Base-by-base conservation (phyloP, 139 green algal genomes). In the Limnomonas spitsbergensis region DNA sequence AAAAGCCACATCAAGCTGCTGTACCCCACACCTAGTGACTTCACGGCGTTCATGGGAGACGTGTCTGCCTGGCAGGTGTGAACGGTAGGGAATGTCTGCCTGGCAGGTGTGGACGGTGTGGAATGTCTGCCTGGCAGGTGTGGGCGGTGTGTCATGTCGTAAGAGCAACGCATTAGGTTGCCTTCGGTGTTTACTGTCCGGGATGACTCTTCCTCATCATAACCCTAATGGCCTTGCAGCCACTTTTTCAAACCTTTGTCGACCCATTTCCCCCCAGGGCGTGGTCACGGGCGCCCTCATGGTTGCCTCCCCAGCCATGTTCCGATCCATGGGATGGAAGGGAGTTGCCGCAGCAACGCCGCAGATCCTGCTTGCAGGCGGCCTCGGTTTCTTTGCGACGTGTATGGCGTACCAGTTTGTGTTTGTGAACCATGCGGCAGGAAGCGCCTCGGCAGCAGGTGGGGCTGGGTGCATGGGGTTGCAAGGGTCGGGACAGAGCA, bases 1-100 rank as follows among this genome's bases (percentile, higher is more conserved):
- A 98, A 98, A 88, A 88, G 83, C 56, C 92, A 98, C 82, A 89
- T 98, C 67, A 83, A 93, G 32, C 85, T 94, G 71, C 84, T 97
- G 73, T 92, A 92, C 84, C 89, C 94, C 34, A 87, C 83, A 1
- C 94, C 95, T 3, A 76, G 82, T 0, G 91, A 90, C 40, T 98
- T 97, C 83, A 90, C 92, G 0, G 61, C 77, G 3, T 93, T 92
- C 81, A 61, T 92, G 52, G 94, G 93, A 2, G 90, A 97, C 77
- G 93, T 97, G 32, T 92, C 94, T 54, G 94, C 91, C 56, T 94
- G 88, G 88, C 93, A 91, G 20, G 76, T 75, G 66, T 31, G 75
- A 35, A 4, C 4, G 56, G 56, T 4, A 35, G 14, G 7, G n/a
- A n/a, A 3, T 47, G 29, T 34, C n/a, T 36, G 29, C 9, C 31